Evolutionary conservation across 2,329 filamentous ascomycete species (phyloP).

Genomic region (Pezicula radicicola): DNA sequence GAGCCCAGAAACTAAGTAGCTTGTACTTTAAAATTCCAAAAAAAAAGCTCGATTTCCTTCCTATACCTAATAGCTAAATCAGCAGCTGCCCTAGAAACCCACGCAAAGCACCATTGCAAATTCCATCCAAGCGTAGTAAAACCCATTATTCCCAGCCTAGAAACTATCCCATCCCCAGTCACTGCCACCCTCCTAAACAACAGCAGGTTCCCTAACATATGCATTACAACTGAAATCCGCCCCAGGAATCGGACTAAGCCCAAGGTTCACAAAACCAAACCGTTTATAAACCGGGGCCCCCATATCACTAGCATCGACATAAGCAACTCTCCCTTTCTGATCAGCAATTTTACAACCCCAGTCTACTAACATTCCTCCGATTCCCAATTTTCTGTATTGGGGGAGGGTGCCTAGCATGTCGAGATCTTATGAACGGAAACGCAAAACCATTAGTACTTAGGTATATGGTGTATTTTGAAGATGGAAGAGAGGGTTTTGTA

Average conservation of each 20-base stretch:
- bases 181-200: too few species aligned
- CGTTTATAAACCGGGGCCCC: conserved; percentile 7
- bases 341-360: conserved; percentile 9
- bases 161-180: too few species aligned
- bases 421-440: conserved; percentile 1
- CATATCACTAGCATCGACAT: conserved; percentile 5
- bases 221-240: neutral
- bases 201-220: neutral
- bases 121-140: too few species aligned
- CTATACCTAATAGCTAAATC: too few species aligned
- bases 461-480: neutral
- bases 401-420: conserved; percentile 8
- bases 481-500: too few species aligned
- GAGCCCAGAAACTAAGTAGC: too few species aligned
- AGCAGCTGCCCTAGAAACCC: too few species aligned
- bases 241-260: neutral
- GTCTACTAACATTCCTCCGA: conserved; percentile 4
- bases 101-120: too few species aligned
- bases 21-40: too few species aligned
- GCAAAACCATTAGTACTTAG: neutral
- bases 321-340: conserved; percentile 1
- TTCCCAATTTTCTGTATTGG: conserved; percentile 3
- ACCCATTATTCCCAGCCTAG: too few species aligned
- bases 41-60: too few species aligned
- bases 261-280: conserved; percentile 4